Evolutionary conservation across 1,284 basidiomycete genomes (phyloP).

Genomic region (Trametes sp.): DNA sequence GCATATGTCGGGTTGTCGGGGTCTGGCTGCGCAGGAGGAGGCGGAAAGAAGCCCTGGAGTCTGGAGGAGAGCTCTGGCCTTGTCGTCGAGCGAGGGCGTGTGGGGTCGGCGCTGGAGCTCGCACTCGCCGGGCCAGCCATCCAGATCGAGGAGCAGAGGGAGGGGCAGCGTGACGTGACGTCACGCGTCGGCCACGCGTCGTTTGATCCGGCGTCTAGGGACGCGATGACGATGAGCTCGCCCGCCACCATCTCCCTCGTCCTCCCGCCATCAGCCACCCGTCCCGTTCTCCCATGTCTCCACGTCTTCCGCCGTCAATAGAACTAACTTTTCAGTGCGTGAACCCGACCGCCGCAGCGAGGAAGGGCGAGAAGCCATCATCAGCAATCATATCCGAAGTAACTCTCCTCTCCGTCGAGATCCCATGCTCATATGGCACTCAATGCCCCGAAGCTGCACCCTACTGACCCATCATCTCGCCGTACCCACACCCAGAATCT

Average conservation of each 20-base stretch:
- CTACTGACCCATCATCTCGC: background rate
- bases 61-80: background rate
- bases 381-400: slow-evolving; percentile 1
- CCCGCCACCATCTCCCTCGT: slow-evolving; percentile 8
- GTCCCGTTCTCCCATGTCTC: slow-evolving; percentile 1
- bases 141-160: background rate
- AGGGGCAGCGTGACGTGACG: slow-evolving; percentile 26
- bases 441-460: too few species aligned
- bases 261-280: background rate
- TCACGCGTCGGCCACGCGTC: slow-evolving; percentile 23
- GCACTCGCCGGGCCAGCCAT: background rate
- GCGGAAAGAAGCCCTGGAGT: slow-evolving; percentile 1
- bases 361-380: background rate
- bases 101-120: background rate
- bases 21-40: background rate
- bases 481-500: slow-evolving; percentile 3
- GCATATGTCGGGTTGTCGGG: background rate
- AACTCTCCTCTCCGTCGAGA: background rate
- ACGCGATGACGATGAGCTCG: background rate
- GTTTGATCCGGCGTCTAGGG: background rate
- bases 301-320: background rate
- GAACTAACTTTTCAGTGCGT: background rate
- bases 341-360: background rate
- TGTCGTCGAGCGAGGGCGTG: background rate
- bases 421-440: background rate